Base-by-base conservation (phyloP, 148 eudicot species). In the Pharnaceum exiguum region DNA sequence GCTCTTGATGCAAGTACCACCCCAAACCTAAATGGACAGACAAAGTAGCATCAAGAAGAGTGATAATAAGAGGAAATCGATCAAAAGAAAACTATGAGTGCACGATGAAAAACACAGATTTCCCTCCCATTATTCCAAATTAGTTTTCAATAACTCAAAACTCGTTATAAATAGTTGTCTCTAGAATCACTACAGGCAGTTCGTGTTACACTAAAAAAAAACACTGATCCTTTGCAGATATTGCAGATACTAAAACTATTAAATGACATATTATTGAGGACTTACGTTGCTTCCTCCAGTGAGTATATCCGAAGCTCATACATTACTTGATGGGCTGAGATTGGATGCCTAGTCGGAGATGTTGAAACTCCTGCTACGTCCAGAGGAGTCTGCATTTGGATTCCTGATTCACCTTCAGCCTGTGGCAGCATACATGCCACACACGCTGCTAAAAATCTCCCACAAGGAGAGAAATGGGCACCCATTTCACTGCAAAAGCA, bases 401-500 rank as follows among this genome's bases (percentile, higher is more conserved):
- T 47, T 58, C 82, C 89, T 65, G 83, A 45, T 53, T 89, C 99
- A 75, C 70, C 79, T 70, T 93, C 99, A 16, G 57, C 46, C 48
- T 73, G 74, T 35, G 95, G 99, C 47, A 74, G 62, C 71, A 94
- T 74, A 67, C 99, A 94, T 46, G 99, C 99, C 70, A 94, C 95
- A 75, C 99, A 94, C 31, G 90, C 96, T 5, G 99, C 99, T 69
- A 94, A 76, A 72, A 83, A 94, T 80, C 87, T 82, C 48, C 99
- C 99, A 65, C 99, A 94, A 9, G 99, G 96, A 40, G 99, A 94
- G 75, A 94, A 94, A 73, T 94, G 99, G 76, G 99, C 95, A 46
- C 99, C 99, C 99, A 94, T 94, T 79, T 94, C 99, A 76, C 99
- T 94, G 84, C 73, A 86, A 74, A 48, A 9, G 42, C 40, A 32